Evolutionary conservation across 805 yeast genomes (phyloP).

Genomic region (Metschnikowia anglica): DNA sequence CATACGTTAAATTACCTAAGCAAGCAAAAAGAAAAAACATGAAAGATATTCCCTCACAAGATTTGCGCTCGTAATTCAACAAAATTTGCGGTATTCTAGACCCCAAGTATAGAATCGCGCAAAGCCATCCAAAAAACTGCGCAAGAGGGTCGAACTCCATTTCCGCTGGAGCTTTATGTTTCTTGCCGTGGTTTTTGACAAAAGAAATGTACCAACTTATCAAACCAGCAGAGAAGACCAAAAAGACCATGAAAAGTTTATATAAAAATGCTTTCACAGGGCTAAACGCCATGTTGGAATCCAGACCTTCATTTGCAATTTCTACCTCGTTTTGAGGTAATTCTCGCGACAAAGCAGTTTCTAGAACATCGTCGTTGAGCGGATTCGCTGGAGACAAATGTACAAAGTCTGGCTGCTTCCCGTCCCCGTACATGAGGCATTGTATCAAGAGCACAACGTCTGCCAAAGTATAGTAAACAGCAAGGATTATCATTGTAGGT

Average conservation of each 20-base stretch:
- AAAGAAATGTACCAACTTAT: conserved; percentile 83
- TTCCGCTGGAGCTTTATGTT: conserved; percentile 35
- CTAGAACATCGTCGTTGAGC: conserved; percentile 64
- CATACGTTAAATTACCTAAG: conserved; percentile 88
- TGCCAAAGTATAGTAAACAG: conserved; percentile 89
- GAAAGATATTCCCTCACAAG: conserved; percentile 93
- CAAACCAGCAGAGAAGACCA: conserved; percentile 76
- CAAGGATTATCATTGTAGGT: conserved; percentile 92
- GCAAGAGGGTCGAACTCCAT: conserved; percentile 72
- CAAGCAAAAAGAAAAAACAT: conserved; percentile 94
- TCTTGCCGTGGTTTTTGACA: conserved; percentile 39
- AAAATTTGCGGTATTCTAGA: conserved; percentile 91
- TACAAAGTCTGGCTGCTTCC: conserved; percentile 61
- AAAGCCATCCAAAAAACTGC: conserved; percentile 81
- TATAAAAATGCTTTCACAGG: conserved; percentile 24
- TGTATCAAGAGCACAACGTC: conserved; percentile 83
- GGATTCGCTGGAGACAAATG: conserved; percentile 91
- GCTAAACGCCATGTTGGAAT: conserved; percentile 19
- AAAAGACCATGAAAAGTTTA: conserved; percentile 53
- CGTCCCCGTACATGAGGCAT: conserved; percentile 75
- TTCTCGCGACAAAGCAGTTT: conserved; percentile 52
- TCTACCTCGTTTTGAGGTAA: conserved; percentile 20
- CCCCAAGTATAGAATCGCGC: conserved; percentile 75
- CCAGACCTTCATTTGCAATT: conserved; percentile 29
- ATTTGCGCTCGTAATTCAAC: conserved; percentile 79